Evolutionary conservation across 208 protist species (phyloP).

Genomic region (Angomonas desouzai): DNA sequence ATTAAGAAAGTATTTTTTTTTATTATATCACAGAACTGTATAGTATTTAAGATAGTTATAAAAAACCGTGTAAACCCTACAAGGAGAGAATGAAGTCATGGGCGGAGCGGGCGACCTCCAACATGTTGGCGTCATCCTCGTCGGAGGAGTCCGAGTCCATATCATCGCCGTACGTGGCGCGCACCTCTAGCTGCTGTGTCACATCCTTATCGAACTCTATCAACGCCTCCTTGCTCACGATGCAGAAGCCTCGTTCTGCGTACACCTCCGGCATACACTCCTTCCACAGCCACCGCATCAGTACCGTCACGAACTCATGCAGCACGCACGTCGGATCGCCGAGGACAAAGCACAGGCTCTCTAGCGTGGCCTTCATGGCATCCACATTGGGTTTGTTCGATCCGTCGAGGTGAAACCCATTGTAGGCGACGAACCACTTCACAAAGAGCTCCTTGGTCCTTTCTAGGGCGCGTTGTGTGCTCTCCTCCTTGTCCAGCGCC

Average conservation of each 20-base stretch:
- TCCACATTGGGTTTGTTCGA: constrained; percentile 33
- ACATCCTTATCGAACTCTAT: constrained; percentile 57
- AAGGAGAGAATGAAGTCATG: not conserved
- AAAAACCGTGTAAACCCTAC: too few species aligned
- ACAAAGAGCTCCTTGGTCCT: constrained; percentile 37
- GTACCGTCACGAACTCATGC: constrained; percentile 35
- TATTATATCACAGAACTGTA: too few species aligned
- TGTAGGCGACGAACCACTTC: constrained; percentile 66
- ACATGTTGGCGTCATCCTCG: constrained; percentile 7
- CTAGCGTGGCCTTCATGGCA: constrained; percentile 68
- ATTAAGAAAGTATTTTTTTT: too few species aligned
- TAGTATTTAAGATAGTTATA: too few species aligned
- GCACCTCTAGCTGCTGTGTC: not conserved
- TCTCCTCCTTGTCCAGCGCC: constrained; percentile 17
- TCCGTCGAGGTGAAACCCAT: constrained; percentile 40
- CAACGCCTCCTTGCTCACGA: constrained; percentile 65
- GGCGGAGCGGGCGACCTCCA: not conserved
- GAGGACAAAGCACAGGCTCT: constrained; percentile 58
- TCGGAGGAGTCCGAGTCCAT: constrained; percentile 3
- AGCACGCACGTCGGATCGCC: constrained; percentile 38
- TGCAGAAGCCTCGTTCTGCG: constrained; percentile 72
- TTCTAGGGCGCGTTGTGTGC: constrained; percentile 13
- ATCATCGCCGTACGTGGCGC: not conserved
- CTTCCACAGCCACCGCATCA: constrained; percentile 73
- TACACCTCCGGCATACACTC: constrained; percentile 67